These are phyloP conservation scores for Cryptococcus jaspeensis DNA, from an alignment of 1,284 basidiomycete species.

Conservation along the genomic window DNA sequence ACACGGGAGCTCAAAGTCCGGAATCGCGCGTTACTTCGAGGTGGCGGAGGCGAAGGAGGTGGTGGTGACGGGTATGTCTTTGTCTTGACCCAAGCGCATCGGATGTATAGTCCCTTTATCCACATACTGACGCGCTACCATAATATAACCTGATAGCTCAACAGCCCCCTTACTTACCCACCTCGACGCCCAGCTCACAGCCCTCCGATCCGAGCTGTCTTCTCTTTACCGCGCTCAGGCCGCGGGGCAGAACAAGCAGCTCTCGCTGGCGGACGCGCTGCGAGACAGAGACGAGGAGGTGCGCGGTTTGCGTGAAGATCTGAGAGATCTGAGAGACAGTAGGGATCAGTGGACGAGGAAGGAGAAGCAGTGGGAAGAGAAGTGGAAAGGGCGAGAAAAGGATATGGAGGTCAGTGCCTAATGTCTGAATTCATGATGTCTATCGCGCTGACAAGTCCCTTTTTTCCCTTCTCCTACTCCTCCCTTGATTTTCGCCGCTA, in stretches of 20 bases:
- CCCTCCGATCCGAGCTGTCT: slow-evolving; percentile 83
- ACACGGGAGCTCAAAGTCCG: slow-evolving; percentile 84
- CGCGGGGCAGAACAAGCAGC: slow-evolving; percentile 77
- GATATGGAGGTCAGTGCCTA: slow-evolving; percentile 71
- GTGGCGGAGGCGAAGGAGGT: slow-evolving; percentile 50
- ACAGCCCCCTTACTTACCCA: slow-evolving; percentile 64
- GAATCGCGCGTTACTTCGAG: slow-evolving; percentile 72
- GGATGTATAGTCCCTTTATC: background rate
- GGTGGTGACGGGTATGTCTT: slow-evolving; percentile 57
- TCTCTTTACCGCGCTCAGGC: slow-evolving; percentile 94
- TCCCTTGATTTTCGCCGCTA: background rate
- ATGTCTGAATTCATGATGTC: too few relatives aligned
- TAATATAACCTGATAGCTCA: background rate
- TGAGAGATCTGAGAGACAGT: slow-evolving; percentile 77
- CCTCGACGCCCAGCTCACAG: slow-evolving; percentile 87
- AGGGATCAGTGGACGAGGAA: slow-evolving; percentile 49
- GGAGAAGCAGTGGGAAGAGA: slow-evolving; percentile 68
- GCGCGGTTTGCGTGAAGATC: slow-evolving; percentile 75
- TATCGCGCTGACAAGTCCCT: too few relatives aligned
- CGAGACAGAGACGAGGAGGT: slow-evolving; percentile 88
- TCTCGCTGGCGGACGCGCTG: slow-evolving; percentile 90
- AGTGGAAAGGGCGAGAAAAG: slow-evolving; percentile 83
- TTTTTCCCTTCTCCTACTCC: background rate
- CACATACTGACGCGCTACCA: background rate
- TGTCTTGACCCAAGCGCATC: background rate